Conservation (phyloP, 2,329 filamentous ascomycete genomes). For the Trichophyton benhamiae region DNA sequence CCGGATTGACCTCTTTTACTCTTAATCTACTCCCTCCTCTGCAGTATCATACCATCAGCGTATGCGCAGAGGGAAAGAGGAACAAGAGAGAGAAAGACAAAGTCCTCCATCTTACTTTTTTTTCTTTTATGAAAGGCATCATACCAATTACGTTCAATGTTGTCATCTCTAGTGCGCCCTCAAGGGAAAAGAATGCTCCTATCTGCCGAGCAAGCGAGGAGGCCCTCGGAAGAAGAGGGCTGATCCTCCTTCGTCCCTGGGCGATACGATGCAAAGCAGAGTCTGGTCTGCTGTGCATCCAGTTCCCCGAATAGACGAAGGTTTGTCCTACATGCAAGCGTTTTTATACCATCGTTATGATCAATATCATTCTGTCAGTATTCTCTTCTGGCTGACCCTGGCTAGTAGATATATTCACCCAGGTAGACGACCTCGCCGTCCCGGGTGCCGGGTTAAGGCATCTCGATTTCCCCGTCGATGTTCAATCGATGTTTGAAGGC, state of each 20-base stretch:
- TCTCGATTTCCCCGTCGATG: constrained; percentile 28
- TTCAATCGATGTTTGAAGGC: constrained; percentile 29
- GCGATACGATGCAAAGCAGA: constrained; percentile 3
- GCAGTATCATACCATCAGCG: not conserved
- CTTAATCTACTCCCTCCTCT: constrained; percentile 11
- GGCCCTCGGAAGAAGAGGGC: constrained; percentile 32
- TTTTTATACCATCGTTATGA: not conserved
- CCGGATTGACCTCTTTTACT: not conserved
- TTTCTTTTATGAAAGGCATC: not conserved
- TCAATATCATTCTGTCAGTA: not conserved
- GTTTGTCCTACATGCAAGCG: constrained; percentile 5
- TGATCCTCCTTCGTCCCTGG: constrained; percentile 5
- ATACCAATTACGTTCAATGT: not conserved
- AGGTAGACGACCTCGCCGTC: constrained; percentile 30
- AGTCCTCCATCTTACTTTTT: not conserved
- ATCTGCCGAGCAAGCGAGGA: constrained; percentile 33
- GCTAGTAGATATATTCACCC: constrained; percentile 25
- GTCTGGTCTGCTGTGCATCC: constrained; percentile 8
- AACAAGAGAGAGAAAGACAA: not conserved
- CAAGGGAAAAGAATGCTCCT: constrained; percentile 32
- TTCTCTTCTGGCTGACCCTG: not conserved
- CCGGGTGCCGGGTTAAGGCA: constrained; percentile 30
- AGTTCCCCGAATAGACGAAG: constrained; percentile 13
- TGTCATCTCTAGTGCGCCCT: constrained; percentile 23
- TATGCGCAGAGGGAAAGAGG: not conserved